Evolutionary conservation across 257 asterid genomes (phyloP).

Genomic region (Plantago ovata): DNA sequence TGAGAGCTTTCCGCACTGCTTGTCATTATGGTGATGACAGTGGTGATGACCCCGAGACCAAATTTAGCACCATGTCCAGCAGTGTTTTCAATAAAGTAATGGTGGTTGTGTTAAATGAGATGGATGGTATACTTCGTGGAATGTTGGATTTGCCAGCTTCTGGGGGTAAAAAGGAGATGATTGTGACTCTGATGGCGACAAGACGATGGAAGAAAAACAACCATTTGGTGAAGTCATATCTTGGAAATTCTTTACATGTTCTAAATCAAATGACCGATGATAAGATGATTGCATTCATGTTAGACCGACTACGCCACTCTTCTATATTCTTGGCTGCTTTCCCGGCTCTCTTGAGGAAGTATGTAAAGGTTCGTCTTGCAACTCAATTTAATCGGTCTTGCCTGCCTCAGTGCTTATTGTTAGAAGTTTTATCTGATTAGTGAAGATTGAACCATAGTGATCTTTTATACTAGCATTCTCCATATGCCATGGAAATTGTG

Average conservation of each 20-base stretch:
- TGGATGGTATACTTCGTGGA: slow-evolving; percentile 83
- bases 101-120: slow-evolving; percentile 77
- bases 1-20: slow-evolving; percentile 81
- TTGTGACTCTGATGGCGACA: slow-evolving; percentile 50
- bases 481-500: too few species aligned
- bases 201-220: slow-evolving; percentile 76
- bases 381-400: neutral
- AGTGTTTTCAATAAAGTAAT: slow-evolving; percentile 80
- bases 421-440: neutral
- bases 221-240: slow-evolving; percentile 90
- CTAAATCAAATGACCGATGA: slow-evolving; percentile 91
- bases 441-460: too few species aligned
- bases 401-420: neutral
- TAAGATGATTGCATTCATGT: slow-evolving; percentile 79
- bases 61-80: slow-evolving; percentile 78
- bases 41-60: slow-evolving; percentile 52
- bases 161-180: slow-evolving; percentile 67
- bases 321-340: slow-evolving; percentile 75
- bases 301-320: slow-evolving; percentile 63
- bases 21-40: slow-evolving; percentile 91
- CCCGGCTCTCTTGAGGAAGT: slow-evolving; percentile 84
- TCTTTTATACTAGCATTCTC: too few species aligned
- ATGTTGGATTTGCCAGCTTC: slow-evolving; percentile 58
- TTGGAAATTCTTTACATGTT: slow-evolving; percentile 82
- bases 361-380: slow-evolving; percentile 55